Evolutionary conservation across 192 early-diverging fungal genomes (phyloP).

Genomic region (Linnemannia schmuckeri): DNA sequence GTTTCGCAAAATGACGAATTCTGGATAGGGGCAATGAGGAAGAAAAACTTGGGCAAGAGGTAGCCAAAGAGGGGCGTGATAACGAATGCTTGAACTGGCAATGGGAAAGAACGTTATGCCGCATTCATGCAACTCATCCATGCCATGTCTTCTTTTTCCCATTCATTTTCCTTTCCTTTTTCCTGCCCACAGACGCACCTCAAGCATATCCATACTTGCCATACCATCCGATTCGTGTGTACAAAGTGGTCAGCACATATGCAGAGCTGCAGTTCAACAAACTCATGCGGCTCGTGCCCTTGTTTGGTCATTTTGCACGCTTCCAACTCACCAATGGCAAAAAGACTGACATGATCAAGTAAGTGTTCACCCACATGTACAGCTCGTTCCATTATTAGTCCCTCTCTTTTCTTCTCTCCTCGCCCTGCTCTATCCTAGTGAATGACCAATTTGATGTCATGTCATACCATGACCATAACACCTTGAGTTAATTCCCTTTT

Average conservation of each 20-base stretch:
- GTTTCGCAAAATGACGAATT: background rate
- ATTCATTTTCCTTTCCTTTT: background rate
- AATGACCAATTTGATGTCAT: background rate
- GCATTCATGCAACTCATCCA: background rate
- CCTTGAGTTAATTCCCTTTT: background rate
- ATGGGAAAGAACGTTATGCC: background rate
- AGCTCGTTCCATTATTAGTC: background rate
- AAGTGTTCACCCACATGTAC: background rate
- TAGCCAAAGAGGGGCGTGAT: background rate
- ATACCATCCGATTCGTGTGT: conserved; percentile 54
- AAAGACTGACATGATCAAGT: conserved; percentile 55
- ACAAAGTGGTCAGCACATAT: conserved; percentile 57
- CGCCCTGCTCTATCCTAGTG: background rate
- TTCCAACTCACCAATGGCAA: conserved; percentile 57
- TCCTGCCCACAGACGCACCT: conserved; percentile 34
- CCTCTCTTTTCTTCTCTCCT: background rate
- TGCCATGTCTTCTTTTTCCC: background rate
- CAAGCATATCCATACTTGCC: conserved; percentile 49
- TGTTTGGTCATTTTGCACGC: conserved; percentile 55
- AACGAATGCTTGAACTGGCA: background rate
- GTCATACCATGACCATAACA: background rate
- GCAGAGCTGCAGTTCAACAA: conserved; percentile 46
- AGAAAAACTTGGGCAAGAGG: background rate
- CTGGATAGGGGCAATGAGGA: background rate
- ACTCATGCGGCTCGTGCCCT: conserved; percentile 48